phyloP scores from a whole-genome alignment of 176 grass and related monocot genomes.

The Poa pratensis region DNA sequence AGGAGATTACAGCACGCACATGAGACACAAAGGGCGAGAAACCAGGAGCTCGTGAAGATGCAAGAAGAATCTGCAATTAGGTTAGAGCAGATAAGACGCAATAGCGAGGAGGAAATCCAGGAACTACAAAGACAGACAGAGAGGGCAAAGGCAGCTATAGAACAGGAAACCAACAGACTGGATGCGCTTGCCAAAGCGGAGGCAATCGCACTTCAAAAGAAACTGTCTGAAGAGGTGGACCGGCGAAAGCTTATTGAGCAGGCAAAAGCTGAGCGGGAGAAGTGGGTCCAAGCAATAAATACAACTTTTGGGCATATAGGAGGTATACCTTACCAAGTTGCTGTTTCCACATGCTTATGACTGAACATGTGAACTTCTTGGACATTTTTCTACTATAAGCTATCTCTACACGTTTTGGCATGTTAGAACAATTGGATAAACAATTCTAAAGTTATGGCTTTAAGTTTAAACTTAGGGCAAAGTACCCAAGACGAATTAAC shows the following conservation, averaged over 20 bases:
- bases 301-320: conserved; percentile 95
- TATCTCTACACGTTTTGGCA: not conserved
- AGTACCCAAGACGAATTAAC: not conserved
- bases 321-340: conserved; percentile 53
- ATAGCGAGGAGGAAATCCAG: conserved; percentile 79
- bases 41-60: conserved; percentile 95
- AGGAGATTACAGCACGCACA: conserved; percentile 77
- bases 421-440: not conserved
- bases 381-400: conserved; percentile 18
- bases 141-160: conserved; percentile 60
- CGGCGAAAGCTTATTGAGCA: conserved; percentile 61
- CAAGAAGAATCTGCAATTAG: conserved; percentile 88
- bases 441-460: conserved; percentile 15
- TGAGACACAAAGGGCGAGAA: conserved; percentile 87
- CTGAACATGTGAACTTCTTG: conserved; percentile 31
- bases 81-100: conserved; percentile 75
- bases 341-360: conserved; percentile 23
- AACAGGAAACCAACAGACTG: conserved; percentile 39
- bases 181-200: conserved; percentile 53
- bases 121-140: conserved; percentile 69
- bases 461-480: conserved; percentile 21
- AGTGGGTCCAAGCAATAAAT: conserved; percentile 92
- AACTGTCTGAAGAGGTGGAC: conserved; percentile 65
- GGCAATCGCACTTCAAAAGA: conserved; percentile 48
- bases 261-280: conserved; percentile 85